Evolutionary conservation across 116 monocot species (phyloP).

Genomic region (Papilionanthe hybrid): DNA sequence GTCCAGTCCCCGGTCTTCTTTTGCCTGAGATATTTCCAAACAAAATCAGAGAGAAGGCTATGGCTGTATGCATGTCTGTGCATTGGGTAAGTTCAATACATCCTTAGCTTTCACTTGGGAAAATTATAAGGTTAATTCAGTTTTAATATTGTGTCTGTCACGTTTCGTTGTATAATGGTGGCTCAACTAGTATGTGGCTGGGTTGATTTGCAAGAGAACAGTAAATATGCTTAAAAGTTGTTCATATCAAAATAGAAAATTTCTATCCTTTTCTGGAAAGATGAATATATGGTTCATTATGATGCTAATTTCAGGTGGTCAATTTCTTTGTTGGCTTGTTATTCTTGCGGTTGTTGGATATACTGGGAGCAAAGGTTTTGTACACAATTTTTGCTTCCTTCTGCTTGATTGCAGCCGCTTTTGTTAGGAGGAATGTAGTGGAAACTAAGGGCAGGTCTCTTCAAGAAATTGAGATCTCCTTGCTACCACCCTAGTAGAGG

Average conservation of each 20-base stretch:
- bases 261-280: background rate
- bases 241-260: background rate
- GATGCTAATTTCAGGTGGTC: conserved; percentile 54
- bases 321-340: conserved; percentile 93
- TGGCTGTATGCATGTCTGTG: conserved; percentile 93
- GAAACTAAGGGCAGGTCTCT: conserved; percentile 96
- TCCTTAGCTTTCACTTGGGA: background rate
- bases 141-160: background rate
- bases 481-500: conserved; percentile 62
- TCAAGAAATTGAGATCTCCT: conserved; percentile 94
- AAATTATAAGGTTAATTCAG: background rate
- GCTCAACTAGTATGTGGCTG: too few relatives aligned
- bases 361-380: conserved; percentile 58
- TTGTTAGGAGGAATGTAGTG: conserved; percentile 84
- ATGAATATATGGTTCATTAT: background rate
- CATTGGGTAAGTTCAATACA: conserved; percentile 67
- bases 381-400: conserved; percentile 74
- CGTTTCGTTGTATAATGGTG: too few relatives aligned
- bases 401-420: conserved; percentile 71
- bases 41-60: conserved; percentile 90
- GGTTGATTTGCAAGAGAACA: too few relatives aligned
- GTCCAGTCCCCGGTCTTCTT: conserved; percentile 98
- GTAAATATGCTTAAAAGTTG: too few relatives aligned
- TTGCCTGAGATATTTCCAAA: conserved; percentile 94
- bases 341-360: conserved; percentile 67